Evolutionary conservation across 768 basidiomycete genomes (phyloP).

Genomic region (Sporobolomyces phaffii): DNA sequence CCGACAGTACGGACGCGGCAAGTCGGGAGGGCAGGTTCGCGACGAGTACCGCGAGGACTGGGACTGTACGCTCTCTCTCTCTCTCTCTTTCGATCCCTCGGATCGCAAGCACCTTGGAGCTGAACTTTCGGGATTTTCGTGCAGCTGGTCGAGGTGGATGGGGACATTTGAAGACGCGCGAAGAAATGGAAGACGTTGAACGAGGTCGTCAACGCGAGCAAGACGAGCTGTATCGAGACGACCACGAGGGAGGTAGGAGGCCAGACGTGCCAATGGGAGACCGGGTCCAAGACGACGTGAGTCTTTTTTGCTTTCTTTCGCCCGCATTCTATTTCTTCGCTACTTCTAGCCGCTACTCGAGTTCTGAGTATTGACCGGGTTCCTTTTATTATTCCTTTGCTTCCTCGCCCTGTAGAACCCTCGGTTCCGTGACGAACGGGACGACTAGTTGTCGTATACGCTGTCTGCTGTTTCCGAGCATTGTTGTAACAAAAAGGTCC

Average conservation of each 20-base stretch:
- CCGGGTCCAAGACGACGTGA: conserved; percentile 37
- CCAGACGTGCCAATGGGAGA: conserved; percentile 44
- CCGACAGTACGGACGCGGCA: conserved; percentile 92
- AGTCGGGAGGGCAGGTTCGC: conserved; percentile 89
- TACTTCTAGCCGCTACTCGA: no score
- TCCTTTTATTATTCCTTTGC: neutral
- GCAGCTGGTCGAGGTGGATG: conserved; percentile 92
- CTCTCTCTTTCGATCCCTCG: no score
- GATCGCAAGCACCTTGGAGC: no score
- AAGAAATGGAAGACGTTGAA: conserved; percentile 55
- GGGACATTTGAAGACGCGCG: conserved; percentile 70
- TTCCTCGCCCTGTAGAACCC: conserved; percentile 28
- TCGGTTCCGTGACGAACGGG: conserved; percentile 41
- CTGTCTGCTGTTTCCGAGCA: no score
- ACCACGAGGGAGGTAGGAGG: conserved; percentile 36
- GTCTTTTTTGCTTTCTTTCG: neutral
- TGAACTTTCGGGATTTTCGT: no score
- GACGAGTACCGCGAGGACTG: conserved; percentile 94
- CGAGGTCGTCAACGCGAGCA: conserved; percentile 67
- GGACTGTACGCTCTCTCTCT: conserved; percentile 11
- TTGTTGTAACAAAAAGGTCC: no score
- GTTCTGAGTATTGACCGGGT: no score
- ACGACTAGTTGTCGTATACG: conserved; percentile 24
- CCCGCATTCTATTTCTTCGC: no score
- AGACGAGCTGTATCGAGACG: conserved; percentile 65